Conservation (phyloP, 352 stramenopile species). For the Synura sp. region DNA sequence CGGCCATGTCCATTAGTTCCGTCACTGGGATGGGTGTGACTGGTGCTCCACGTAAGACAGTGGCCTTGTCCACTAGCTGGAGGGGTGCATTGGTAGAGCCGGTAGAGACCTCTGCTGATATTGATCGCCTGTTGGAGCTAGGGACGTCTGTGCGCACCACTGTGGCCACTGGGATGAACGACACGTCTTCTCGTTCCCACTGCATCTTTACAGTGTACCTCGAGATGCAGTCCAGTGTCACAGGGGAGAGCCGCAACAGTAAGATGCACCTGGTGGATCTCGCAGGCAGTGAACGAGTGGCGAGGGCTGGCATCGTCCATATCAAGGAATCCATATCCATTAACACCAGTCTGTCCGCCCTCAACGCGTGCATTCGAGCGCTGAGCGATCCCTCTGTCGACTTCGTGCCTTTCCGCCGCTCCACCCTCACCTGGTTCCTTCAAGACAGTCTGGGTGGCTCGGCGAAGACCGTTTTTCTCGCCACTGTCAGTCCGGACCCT, state of each 20-base stretch:
- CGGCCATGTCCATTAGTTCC: too few relatives aligned
- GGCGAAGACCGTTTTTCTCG: conserved; percentile 89
- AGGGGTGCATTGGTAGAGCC: too few relatives aligned
- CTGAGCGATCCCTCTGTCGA: conserved; percentile 56
- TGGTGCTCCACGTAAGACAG: too few relatives aligned
- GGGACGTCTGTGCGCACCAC: conserved; percentile 75
- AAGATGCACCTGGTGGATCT: conserved; percentile 71
- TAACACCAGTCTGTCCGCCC: conserved; percentile 88
- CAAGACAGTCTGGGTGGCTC: conserved; percentile 90
- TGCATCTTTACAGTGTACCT: not conserved
- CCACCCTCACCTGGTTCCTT: conserved; percentile 83
- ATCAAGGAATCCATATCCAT: conserved; percentile 92
- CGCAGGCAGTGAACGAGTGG: conserved; percentile 80
- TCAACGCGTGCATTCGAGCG: conserved; percentile 89
- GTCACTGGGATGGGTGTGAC: too few relatives aligned
- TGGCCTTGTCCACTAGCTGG: too few relatives aligned
- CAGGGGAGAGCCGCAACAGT: conserved; percentile 47
- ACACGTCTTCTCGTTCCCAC: not conserved
- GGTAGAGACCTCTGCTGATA: too few relatives aligned
- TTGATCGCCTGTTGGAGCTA: conserved; percentile 89
- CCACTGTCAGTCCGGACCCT: conserved; percentile 87
- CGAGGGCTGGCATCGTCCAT: conserved; percentile 64
- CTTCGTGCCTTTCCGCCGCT: conserved; percentile 86
- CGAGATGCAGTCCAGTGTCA: not conserved
- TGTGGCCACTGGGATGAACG: not conserved